Percentiles rank a stretch among this genome's conserved stretches.
phyloP scores from a whole-genome alignment of 2,329 filamentous ascomycete genomes.

The Aspergillus latus region DNA sequence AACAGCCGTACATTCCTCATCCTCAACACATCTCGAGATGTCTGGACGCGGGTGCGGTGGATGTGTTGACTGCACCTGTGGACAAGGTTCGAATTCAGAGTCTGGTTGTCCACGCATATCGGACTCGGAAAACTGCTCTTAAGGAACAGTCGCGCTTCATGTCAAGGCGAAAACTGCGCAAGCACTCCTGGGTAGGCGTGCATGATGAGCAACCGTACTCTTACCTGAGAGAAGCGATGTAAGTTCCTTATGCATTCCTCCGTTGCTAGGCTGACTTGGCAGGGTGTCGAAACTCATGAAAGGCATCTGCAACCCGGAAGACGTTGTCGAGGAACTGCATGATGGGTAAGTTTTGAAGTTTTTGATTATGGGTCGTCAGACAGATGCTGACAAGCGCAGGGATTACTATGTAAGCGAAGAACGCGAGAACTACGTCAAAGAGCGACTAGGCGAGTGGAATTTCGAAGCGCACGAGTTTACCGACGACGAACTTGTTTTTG shows the following conservation, averaged over 20 bases:
- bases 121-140: constrained; percentile 72
- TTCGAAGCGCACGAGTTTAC: constrained; percentile 88
- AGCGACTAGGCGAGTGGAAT: constrained; percentile 73
- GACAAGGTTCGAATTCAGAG: constrained; percentile 71
- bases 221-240: constrained; percentile 82
- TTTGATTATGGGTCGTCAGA: too few relatives aligned
- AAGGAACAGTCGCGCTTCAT: constrained; percentile 71
- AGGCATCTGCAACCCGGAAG: constrained; percentile 75
- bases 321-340: constrained; percentile 60
- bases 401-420: constrained; percentile 68
- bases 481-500: constrained; percentile 87
- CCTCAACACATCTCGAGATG: constrained; percentile 65
- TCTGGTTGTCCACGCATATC: constrained; percentile 79
- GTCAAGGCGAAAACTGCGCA: constrained; percentile 71
- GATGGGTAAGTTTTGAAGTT: constrained; percentile 35
- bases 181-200: constrained; percentile 88
- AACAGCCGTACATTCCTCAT: constrained; percentile 43
- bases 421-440: constrained; percentile 64
- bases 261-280: too few relatives aligned
- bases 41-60: constrained; percentile 80
- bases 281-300: constrained; percentile 84
- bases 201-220: constrained; percentile 82
- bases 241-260: too few relatives aligned
- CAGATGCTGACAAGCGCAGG: neutral
- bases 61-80: constrained; percentile 80